Evolutionary conservation across 345 rosid species (phyloP).

Genomic region (Salix arbutifolia): DNA sequence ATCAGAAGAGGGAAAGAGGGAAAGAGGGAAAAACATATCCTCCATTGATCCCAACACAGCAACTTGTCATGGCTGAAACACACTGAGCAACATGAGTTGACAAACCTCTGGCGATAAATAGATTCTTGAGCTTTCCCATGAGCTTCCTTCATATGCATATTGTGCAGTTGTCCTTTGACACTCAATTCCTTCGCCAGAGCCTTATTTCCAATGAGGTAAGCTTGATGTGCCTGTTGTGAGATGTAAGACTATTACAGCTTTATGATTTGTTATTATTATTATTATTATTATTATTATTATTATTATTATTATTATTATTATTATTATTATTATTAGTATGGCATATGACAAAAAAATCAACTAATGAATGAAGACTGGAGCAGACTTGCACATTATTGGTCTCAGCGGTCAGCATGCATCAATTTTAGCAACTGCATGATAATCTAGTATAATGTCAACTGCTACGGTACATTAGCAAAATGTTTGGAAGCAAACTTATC

Average conservation of each 20-base stretch:
- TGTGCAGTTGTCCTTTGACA: constrained; percentile 84
- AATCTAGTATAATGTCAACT: not conserved
- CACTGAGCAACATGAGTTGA: constrained; percentile 14
- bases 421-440: not conserved
- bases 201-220: constrained; percentile 85
- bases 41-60: not conserved
- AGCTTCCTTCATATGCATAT: constrained; percentile 91
- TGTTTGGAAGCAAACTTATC: not conserved
- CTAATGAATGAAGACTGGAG: not conserved
- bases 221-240: constrained; percentile 73
- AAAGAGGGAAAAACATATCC: not conserved
- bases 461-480: not conserved
- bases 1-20: not conserved
- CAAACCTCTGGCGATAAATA: constrained; percentile 90
- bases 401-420: not conserved
- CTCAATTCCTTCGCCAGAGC: constrained; percentile 92
- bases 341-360: not conserved
- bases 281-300: not conserved
- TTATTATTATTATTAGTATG: not conserved
- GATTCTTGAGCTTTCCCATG: constrained; percentile 97
- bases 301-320: not conserved
- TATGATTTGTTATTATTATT: not conserved
- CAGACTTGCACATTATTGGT: constrained; percentile 1
- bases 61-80: constrained; percentile 1
- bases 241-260: constrained; percentile 2